A percentile compares a stretch with the other conserved stretches of the same genome.
Evolutionary conservation across 768 basidiomycete species (phyloP).

Genomic region (Naganishia randhawae): DNA sequence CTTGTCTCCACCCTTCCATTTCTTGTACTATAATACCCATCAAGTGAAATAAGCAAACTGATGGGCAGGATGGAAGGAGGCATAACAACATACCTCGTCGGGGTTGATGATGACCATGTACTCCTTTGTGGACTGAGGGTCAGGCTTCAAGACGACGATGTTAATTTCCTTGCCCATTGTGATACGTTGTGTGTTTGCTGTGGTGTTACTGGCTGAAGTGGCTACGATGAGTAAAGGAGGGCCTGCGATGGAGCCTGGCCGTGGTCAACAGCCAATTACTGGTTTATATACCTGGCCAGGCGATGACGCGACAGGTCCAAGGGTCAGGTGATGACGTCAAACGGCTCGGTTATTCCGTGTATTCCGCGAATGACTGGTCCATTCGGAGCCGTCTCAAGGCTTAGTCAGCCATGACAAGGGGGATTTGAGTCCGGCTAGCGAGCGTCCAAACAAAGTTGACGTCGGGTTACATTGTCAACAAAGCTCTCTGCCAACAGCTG

Average conservation of each 20-base stretch:
- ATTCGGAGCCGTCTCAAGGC: not conserved
- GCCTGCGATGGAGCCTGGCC: too few relatives aligned
- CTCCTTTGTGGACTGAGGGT: slow-evolving; percentile 26
- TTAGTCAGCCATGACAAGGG: not conserved
- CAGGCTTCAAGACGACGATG: slow-evolving; percentile 26
- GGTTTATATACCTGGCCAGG: slow-evolving; percentile 1
- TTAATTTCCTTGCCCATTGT: slow-evolving; percentile 24
- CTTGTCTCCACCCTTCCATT: slow-evolving; percentile 31
- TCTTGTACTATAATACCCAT: slow-evolving; percentile 23
- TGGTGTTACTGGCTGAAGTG: not conserved
- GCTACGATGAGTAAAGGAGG: not conserved
- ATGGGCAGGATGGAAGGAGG: not conserved
- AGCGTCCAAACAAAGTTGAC: too few relatives aligned
- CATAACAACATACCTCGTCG: slow-evolving; percentile 14
- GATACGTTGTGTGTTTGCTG: not conserved
- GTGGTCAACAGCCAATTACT: too few relatives aligned
- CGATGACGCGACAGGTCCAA: not conserved
- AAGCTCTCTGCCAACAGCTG: not conserved
- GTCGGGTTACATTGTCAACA: not conserved
- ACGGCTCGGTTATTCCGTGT: not conserved
- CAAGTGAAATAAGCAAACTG: not conserved
- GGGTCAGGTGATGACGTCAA: not conserved
- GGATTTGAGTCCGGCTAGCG: not conserved
- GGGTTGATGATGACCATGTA: slow-evolving; percentile 30
- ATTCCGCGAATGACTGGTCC: not conserved